Base-by-base conservation (phyloP, 768 basidiomycete species). In the Lactarius deliciosus region DNA sequence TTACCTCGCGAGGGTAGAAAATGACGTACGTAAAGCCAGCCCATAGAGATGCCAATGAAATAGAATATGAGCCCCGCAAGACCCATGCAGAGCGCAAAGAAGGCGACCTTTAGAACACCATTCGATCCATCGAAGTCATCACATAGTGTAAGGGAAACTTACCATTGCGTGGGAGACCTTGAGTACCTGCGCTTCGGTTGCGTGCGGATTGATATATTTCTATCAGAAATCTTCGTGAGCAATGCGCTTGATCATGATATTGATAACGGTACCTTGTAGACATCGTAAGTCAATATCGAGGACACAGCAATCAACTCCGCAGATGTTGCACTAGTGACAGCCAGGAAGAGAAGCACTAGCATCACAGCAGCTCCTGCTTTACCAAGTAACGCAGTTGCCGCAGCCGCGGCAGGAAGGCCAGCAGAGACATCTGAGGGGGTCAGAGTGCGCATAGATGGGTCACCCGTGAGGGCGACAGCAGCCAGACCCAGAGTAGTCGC, bases 301-400 rank as follows among this genome's bases (percentile, higher is more conserved):
- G 92, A 94, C 2, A 95, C 92, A 0, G 94, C 96, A 71, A 98
- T 96, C 64, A 96, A 81, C 77, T 98, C 96, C 15, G 95, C 95
- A 55, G 87, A 88, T 54, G 89, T 91, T 3, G 94, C 92, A 57
- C 87, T 86, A 1, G 91, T 92, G 69, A 95, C 92, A 13, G 92
- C 92, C 75, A 95, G 79, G 81, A 96, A 96, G 38, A 96, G 83
- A 1, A 96, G 81, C 41, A 94, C 75, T 20, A 96, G 84, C 68
- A 96, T 77, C 0, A 91, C 87, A 5, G 85, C 83, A 2, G 92
- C 94, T 34, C 96, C 95, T 0, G 84, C 70, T 70, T 92, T 82
- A 0, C 94, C 93, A 10, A 96, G 79, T 9, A 98, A 78, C 0
- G 93, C 91, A 1, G 87, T 82, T 1, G 94, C 94, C 0, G 93